Conservation (phyloP, 805 yeast genomes). For the Kluyveromyces starmeri region DNA sequence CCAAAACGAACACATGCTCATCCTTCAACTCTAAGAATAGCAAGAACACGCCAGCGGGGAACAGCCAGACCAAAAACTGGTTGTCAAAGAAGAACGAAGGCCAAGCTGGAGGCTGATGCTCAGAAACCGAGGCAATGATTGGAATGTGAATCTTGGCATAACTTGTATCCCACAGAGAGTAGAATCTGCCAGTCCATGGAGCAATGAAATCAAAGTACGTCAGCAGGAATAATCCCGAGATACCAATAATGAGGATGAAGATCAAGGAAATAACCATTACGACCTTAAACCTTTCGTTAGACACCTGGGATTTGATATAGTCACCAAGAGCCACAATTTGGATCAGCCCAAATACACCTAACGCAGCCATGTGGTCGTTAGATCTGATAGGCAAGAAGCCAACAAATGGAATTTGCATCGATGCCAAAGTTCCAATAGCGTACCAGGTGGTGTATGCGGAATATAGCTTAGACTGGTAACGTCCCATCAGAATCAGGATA, state of each 20-base stretch:
- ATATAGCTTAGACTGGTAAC: conserved; percentile 75
- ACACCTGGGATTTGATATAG: conserved; percentile 65
- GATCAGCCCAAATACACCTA: conserved; percentile 92
- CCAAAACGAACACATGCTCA: conserved; percentile 88
- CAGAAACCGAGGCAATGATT: conserved; percentile 96
- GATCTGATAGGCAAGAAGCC: conserved; percentile 96
- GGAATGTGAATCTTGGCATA: conserved; percentile 98
- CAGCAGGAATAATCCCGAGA: conserved; percentile 63
- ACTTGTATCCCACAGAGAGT: conserved; percentile 95
- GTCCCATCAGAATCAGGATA: conserved; percentile 85
- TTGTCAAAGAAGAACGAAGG: conserved; percentile 95
- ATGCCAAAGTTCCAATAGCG: conserved; percentile 91
- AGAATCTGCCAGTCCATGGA: conserved; percentile 99
- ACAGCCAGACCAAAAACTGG: conserved; percentile 87
- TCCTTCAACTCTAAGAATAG: conserved; percentile 82
- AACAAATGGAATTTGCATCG: conserved; percentile 99
- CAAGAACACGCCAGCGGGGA: conserved; percentile 94
- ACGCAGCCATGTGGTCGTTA: conserved; percentile 96
- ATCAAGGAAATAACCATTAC: conserved; percentile 53
- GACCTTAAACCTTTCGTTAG: conserved; percentile 63
- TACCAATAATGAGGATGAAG: conserved; percentile 51
- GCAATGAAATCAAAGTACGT: conserved; percentile 92
- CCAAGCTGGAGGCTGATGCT: conserved; percentile 99
- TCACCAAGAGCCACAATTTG: conserved; percentile 85
- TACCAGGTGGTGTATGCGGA: conserved; percentile 96